phyloP scores from a whole-genome alignment of 169 alveolate species.

The Plasmodium yoelii region DNA sequence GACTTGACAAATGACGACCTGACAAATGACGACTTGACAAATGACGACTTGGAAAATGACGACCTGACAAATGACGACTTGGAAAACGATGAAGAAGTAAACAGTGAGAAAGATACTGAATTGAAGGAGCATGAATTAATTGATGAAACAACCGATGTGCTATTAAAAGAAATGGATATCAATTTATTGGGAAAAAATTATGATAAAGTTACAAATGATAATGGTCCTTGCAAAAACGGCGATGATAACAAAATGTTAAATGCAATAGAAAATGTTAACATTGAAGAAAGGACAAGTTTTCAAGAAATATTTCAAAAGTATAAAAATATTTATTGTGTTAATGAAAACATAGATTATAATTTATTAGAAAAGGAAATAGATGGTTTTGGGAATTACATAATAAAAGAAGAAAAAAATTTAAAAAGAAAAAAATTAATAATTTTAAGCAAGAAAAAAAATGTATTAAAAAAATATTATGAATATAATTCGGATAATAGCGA shows the following conservation, averaged over 20 bases:
- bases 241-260: not conserved
- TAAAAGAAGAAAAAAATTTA: slow-evolving; percentile 22
- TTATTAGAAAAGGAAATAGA: slow-evolving; percentile 29
- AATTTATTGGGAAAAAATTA: not conserved
- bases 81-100: not conserved
- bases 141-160: not conserved
- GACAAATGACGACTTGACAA: not conserved
- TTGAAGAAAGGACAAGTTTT: slow-evolving; percentile 18
- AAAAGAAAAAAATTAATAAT: slow-evolving; percentile 32
- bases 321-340: slow-evolving; percentile 9
- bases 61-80: not conserved
- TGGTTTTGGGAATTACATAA: not conserved
- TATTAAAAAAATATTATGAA: slow-evolving; percentile 30
- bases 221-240: not conserved
- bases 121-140: slow-evolving; percentile 1
- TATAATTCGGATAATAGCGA: slow-evolving; percentile 60
- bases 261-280: slow-evolving; percentile 16
- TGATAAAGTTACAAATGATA: not conserved
- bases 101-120: not conserved
- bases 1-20: not conserved
- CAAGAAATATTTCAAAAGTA: slow-evolving; percentile 32
- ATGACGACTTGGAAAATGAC: not conserved
- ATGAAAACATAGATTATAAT: slow-evolving; percentile 35
- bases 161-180: no score
- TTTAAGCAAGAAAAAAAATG: slow-evolving; percentile 28